phyloP scores from a whole-genome alignment of 495 filamentous ascomycete genomes.

The Talaromyces ruber region DNA sequence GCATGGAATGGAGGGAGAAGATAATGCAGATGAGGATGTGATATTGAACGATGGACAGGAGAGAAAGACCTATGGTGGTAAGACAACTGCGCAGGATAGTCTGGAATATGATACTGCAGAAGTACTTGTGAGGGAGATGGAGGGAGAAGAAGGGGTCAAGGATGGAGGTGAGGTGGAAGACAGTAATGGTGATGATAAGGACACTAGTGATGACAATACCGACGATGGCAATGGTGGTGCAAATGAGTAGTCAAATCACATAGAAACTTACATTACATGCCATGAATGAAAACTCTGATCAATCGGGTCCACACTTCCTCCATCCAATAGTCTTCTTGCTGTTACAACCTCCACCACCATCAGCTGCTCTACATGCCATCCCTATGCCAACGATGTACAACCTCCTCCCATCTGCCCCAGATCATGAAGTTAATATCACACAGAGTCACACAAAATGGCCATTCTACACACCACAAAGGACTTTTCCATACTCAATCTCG shows the following conservation, averaged over 20 bases:
- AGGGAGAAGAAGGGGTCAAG: neutral
- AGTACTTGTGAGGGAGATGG: neutral
- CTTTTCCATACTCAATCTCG: neutral
- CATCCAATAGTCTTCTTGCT: neutral
- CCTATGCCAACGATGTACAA: neutral
- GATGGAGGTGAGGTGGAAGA: neutral
- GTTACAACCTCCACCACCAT: neutral
- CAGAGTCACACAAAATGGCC: neutral
- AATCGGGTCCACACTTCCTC: neutral
- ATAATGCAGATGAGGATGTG: neutral
- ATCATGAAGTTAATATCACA: neutral
- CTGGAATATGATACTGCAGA: neutral
- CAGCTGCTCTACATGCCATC: neutral
- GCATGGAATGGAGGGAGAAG: neutral
- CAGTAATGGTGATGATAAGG: neutral
- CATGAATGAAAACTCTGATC: neutral
- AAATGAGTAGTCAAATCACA: neutral
- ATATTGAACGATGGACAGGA: neutral
- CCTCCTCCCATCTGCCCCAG: neutral
- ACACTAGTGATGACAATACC: neutral
- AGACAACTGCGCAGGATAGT: neutral
- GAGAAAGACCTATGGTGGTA: neutral
- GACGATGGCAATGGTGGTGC: neutral
- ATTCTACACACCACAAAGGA: neutral
- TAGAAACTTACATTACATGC: neutral